phyloP scores from a whole-genome alignment of 2,329 filamentous ascomycete species.

The Byssothecium circinans region DNA sequence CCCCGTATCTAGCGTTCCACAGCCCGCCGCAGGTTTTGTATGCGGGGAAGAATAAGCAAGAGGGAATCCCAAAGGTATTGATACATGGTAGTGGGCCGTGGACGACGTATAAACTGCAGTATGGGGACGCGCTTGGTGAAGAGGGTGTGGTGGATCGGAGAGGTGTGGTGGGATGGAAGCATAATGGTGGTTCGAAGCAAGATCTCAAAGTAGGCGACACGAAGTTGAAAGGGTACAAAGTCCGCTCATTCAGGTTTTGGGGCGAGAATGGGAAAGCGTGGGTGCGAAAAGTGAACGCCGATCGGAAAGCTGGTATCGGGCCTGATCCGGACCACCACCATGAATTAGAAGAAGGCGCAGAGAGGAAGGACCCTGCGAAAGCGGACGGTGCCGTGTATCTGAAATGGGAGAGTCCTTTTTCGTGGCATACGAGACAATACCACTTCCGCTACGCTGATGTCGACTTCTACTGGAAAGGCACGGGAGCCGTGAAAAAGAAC shows the following conservation, averaged over 20 bases:
- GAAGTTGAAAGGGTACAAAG: constrained; percentile 32
- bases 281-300: constrained; percentile 22
- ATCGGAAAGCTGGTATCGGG: constrained; percentile 14
- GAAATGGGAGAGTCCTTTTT: constrained; percentile 30
- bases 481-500: constrained; percentile 27
- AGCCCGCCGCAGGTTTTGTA: constrained; percentile 34
- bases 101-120: constrained; percentile 34
- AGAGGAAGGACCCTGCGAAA: too few relatives aligned
- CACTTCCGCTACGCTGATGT: constrained; percentile 28
- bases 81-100: constrained; percentile 32
- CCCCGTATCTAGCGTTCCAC: constrained; percentile 34
- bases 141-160: constrained; percentile 31
- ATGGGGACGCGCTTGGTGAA: constrained; percentile 21
- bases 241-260: constrained; percentile 34
- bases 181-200: constrained; percentile 20
- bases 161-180: constrained; percentile 29
- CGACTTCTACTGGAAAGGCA: constrained; percentile 42
- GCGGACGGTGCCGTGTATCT: constrained; percentile 30
- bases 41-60: constrained; percentile 16
- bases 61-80: constrained; percentile 18
- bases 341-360: too few relatives aligned
- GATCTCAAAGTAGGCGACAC: constrained; percentile 11
- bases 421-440: constrained; percentile 30
- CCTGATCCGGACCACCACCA: constrained; percentile 20
- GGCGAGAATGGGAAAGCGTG: constrained; percentile 36